These are phyloP conservation scores for Skeletonema potamos DNA, from an alignment of 108 stramenopile species.

Conservation along the genomic window DNA sequence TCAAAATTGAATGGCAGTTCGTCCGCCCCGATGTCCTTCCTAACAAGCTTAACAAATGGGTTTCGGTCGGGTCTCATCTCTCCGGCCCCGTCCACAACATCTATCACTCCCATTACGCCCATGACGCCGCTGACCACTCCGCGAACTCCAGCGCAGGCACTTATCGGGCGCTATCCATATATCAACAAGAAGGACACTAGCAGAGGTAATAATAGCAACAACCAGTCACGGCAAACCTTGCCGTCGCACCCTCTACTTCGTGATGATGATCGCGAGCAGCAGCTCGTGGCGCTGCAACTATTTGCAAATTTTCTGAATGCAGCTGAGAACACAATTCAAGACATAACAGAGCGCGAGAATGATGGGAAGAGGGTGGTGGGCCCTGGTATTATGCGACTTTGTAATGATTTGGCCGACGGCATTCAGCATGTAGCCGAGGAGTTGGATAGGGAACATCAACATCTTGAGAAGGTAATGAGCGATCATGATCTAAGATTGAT, in stretches of 20 bases:
- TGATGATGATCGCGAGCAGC: constrained; percentile 21
- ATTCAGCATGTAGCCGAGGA: constrained; percentile 59
- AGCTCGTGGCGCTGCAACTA: constrained; percentile 31
- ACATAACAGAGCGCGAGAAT: constrained; percentile 24
- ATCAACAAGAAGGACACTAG: not conserved
- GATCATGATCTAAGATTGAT: constrained; percentile 40
- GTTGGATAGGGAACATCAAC: constrained; percentile 49
- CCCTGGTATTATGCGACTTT: constrained; percentile 62
- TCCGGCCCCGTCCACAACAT: constrained; percentile 12
- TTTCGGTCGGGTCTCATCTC: constrained; percentile 2
- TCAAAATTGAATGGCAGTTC: not conserved
- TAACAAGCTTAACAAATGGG: not conserved
- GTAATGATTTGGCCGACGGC: constrained; percentile 71
- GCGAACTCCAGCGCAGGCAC: constrained; percentile 1
- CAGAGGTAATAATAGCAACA: not conserved
- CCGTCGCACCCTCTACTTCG: not conserved
- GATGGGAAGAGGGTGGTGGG: constrained; percentile 50
- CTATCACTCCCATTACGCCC: constrained; percentile 2
- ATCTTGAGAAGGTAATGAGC: constrained; percentile 46
- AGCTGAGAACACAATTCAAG: constrained; percentile 20
- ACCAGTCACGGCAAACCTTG: not conserved
- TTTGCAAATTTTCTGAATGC: constrained; percentile 37
- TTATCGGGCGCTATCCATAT: not conserved
- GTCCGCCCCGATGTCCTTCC: not conserved
- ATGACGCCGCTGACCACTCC: constrained; percentile 17